Base-by-base conservation (phyloP, 176 grass and related monocot species). In the Oryza brachyantha region DNA sequence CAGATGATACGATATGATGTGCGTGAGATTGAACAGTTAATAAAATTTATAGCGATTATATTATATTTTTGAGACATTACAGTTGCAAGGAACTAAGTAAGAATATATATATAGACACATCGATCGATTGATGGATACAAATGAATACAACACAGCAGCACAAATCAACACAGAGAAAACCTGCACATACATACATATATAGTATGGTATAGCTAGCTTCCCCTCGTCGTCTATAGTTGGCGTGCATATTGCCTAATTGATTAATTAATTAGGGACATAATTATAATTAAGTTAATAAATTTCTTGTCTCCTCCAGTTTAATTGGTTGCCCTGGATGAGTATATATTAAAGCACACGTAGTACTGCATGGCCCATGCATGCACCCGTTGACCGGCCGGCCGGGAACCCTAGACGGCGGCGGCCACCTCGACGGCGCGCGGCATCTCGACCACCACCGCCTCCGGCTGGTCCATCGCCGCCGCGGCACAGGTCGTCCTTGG, bases 91-190 rank as follows among this genome's bases (percentile, higher is more conserved):
- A 77, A 84, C 31, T 84, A 27, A 65, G 43, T 35, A 46, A 28
- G 34, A 55, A 67, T 55, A 68, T 1, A 8, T 17, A n/a, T 3
- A 19, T 27, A n/a, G n/a, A n/a, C n/a, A n/a, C n/a, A n/a, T n/a
- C n/a, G n/a, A 52, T 17, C 48, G 21, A 70, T 38, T 2, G 14
- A 62, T 10, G 55, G 29, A 21, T 55, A 22, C 52, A 55, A 84
- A 77, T 31, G 27, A 83, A 60, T 68, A 69, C 67, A 45, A 70
- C 24, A 80, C 29, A 80, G 40, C 8, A 34, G 35, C 63, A 68
- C 17, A 54, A 34, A 73, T 35, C 29, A 73, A 73, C 70, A 73
- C 5, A 5, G 71, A 73, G 10, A 57, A n/a, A 24, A 48, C 70
- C 10, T 73, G 52, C 29, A 72, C 17, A n/a, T 72, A 71, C 10